Percentiles rank a stretch among this genome's conserved stretches.
Evolutionary conservation across 208 protist genomes (phyloP).

Genomic region (Acanthamoeba castellanii): DNA sequence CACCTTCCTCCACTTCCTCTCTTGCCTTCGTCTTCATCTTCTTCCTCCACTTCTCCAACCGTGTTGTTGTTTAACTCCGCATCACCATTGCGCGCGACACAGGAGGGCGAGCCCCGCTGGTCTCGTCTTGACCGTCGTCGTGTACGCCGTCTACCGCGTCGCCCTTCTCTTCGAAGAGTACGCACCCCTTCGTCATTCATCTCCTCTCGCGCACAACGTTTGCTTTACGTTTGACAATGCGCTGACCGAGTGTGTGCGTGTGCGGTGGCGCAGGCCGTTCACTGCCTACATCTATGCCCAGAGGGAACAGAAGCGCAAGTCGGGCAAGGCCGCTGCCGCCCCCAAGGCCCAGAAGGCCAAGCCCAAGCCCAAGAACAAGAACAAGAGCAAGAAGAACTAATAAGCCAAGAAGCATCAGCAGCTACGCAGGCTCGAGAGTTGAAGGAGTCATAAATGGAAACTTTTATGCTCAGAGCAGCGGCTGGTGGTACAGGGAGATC

Average conservation of each 20-base stretch:
- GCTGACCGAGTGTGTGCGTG: too few relatives aligned
- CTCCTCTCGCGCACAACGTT: neutral
- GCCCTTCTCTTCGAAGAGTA: constrained; percentile 92
- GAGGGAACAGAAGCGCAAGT: constrained; percentile 58
- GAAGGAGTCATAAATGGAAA: too few relatives aligned
- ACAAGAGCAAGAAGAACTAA: constrained; percentile 5
- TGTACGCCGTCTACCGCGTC: constrained; percentile 93
- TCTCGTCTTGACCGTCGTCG: constrained; percentile 88
- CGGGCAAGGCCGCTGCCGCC: neutral
- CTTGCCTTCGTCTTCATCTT: neutral
- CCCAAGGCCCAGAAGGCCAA: neutral
- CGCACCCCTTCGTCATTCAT: neutral
- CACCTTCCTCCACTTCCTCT: constrained; percentile 59
- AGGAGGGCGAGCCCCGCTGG: constrained; percentile 88
- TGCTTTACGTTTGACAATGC: too few relatives aligned
- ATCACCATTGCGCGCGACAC: neutral
- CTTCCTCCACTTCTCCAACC: neutral
- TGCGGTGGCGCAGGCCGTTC: constrained; percentile 87
- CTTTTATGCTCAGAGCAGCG: too few relatives aligned
- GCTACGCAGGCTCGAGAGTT: neutral
- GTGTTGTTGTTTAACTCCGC: neutral
- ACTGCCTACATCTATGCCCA: constrained; percentile 93
- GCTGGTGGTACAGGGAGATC: neutral
- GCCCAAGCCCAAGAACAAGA: constrained; percentile 40
- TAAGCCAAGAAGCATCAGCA: neutral